Evolutionary conservation across 179 eudicot species (phyloP).

Genomic region (Monotropa hypopitys): DNA sequence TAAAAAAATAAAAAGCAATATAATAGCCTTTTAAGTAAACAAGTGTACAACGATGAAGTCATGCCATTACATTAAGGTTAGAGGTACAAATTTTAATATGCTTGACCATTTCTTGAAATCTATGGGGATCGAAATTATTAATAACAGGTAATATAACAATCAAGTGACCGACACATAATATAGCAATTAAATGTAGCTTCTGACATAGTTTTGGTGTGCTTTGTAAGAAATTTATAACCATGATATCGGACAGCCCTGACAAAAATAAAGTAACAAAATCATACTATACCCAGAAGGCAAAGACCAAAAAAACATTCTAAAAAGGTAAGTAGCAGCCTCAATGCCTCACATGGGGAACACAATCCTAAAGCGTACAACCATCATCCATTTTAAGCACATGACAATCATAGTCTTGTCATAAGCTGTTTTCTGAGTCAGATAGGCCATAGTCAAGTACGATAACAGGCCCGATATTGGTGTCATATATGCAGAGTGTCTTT

Average conservation of each 20-base stretch:
- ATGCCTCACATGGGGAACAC: not conserved
- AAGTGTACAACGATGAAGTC: too few species aligned
- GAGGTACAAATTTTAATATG: not conserved
- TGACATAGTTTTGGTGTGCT: not conserved
- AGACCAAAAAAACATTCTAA: not conserved
- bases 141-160: not conserved
- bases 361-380: not conserved
- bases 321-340: not conserved
- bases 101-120: not conserved
- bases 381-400: not conserved
- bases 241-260: not conserved
- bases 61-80: not conserved
- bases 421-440: not conserved
- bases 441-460: conserved; percentile 5
- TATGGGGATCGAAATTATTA: not conserved
- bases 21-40: not conserved
- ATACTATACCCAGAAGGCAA: not conserved
- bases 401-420: not conserved
- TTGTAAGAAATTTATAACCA: not conserved
- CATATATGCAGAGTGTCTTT: not conserved
- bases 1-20: not conserved
- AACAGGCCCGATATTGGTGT: not conserved
- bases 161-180: not conserved
- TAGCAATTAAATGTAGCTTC: not conserved
- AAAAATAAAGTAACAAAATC: not conserved